These are phyloP conservation scores for Biscutella laevigata DNA, from an alignment of 441 rosid species.

Conservation along the genomic window DNA sequence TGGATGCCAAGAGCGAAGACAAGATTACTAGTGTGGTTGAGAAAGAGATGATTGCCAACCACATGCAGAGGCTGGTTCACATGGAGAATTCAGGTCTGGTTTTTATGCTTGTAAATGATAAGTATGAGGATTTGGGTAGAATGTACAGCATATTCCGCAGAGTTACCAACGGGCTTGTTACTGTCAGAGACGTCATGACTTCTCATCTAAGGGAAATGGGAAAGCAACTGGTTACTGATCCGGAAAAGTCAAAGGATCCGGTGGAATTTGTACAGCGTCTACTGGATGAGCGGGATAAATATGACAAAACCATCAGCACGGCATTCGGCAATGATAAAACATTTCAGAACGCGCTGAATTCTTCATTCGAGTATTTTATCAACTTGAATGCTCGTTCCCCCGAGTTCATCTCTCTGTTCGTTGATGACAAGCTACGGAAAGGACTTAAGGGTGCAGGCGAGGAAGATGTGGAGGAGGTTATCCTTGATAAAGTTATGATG, in stretches of 20 bases:
- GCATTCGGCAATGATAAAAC: slow-evolving; percentile 81
- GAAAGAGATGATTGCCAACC: slow-evolving; percentile 92
- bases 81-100: slow-evolving; percentile 96
- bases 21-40: slow-evolving; percentile 91
- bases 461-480: slow-evolving; percentile 79
- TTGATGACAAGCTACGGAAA: slow-evolving; percentile 87
- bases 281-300: slow-evolving; percentile 83
- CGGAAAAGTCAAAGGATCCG: slow-evolving; percentile 85
- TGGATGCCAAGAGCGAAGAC: slow-evolving; percentile 77
- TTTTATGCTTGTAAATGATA: slow-evolving; percentile 85
- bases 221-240: slow-evolving; percentile 81
- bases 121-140: slow-evolving; percentile 75
- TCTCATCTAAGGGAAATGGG: slow-evolving; percentile 89
- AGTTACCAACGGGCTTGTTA: slow-evolving; percentile 72
- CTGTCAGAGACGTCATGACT: slow-evolving; percentile 79
- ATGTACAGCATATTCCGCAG: slow-evolving; percentile 85
- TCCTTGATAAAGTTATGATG: slow-evolving; percentile 98
- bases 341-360: slow-evolving; percentile 87
- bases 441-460: slow-evolving; percentile 80
- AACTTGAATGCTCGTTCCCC: slow-evolving; percentile 86
- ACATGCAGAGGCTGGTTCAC: slow-evolving; percentile 88
- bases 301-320: slow-evolving; percentile 55
- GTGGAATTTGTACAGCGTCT: slow-evolving; percentile 91
- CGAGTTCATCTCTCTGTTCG: slow-evolving; percentile 79
- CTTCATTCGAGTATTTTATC: slow-evolving; percentile 85